phyloP scores from a whole-genome alignment of 306 rosid genomes.

The Acmispon strigosus region DNA sequence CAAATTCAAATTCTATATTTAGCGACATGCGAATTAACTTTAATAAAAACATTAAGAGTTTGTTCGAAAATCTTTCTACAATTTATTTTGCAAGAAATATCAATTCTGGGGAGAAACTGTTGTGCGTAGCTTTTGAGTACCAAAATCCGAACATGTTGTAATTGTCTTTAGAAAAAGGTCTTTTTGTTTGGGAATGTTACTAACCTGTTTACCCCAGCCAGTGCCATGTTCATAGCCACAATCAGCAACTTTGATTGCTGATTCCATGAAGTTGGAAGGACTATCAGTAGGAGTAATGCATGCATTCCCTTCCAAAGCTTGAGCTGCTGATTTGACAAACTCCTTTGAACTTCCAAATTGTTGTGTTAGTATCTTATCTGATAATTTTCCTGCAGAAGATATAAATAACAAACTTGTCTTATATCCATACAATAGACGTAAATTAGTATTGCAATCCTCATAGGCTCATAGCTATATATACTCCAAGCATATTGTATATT shows the following conservation, averaged over 20 bases:
- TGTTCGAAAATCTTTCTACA: not conserved
- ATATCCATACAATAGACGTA: not conserved
- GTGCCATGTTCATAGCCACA: conserved; percentile 48
- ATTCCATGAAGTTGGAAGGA: conserved; percentile 17
- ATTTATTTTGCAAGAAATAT: conserved; percentile 26
- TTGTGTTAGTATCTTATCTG: conserved; percentile 5
- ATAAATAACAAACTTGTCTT: not conserved
- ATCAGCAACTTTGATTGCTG: conserved; percentile 36
- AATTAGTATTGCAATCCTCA: not conserved
- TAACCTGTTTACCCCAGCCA: conserved; percentile 58
- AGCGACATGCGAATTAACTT: conserved; percentile 24
- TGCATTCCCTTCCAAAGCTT: conserved; percentile 29
- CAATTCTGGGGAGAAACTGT: not conserved
- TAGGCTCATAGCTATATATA: not conserved
- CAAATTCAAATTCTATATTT: not conserved
- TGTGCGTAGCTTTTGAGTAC: not conserved
- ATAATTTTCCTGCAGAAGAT: conserved; percentile 21
- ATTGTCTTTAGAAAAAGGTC: not conserved
- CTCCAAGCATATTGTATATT: not conserved
- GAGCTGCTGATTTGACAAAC: conserved; percentile 35
- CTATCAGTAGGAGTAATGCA: not conserved
- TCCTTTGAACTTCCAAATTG: conserved; percentile 53
- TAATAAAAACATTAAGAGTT: not conserved
- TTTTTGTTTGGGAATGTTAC: not conserved
- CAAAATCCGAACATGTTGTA: not conserved